A percentile compares a stretch with the other conserved stretches of the same genome.
Evolutionary conservation across 495 filamentous ascomycete genomes (phyloP).

Genomic region (Cryomyces minteri): DNA sequence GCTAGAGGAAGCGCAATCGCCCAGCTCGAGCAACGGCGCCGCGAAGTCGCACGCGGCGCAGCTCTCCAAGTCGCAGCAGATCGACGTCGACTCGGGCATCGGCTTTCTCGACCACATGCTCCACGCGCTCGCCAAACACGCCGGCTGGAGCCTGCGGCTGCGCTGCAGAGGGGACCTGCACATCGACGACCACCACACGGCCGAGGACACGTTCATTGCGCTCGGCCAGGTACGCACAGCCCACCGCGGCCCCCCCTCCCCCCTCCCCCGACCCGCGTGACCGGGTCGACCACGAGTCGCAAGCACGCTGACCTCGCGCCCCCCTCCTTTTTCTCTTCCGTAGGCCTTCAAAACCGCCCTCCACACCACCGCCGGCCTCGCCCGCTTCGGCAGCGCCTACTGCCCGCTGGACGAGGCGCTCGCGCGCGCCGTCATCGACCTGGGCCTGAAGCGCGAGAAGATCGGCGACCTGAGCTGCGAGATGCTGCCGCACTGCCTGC

Average conservation of each 20-base stretch:
- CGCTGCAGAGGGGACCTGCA: conserved; percentile 74
- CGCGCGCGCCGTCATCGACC: conserved; percentile 69
- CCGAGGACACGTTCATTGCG: conserved; percentile 88
- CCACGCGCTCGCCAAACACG: conserved; percentile 88
- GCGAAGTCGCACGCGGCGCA: conserved; percentile 59
- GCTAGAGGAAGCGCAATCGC: conserved; percentile 33
- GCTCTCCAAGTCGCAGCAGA: conserved; percentile 58
- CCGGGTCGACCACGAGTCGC: too few relatives aligned
- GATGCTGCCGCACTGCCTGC: conserved; percentile 92
- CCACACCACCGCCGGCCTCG: conserved; percentile 55
- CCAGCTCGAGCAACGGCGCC: conserved; percentile 20
- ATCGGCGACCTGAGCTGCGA: conserved; percentile 83
- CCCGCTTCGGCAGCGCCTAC: conserved; percentile 80
- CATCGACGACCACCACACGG: conserved; percentile 97
- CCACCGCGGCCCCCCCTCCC: neutral
- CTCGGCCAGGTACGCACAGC: conserved; percentile 33
- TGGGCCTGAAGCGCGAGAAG: conserved; percentile 74
- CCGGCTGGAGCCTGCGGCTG: conserved; percentile 74
- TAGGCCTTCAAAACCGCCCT: conserved; percentile 61
- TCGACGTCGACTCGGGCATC: conserved; percentile 81
- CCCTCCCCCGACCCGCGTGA: too few relatives aligned
- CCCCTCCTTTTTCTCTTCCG: conserved; percentile 2
- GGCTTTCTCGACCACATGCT: conserved; percentile 99
- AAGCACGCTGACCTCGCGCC: too few relatives aligned
- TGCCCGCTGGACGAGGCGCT: conserved; percentile 90